These are phyloP conservation scores for Epichloe amarillans DNA, from an alignment of 2,329 filamentous ascomycete genomes.

Conservation along the genomic window DNA sequence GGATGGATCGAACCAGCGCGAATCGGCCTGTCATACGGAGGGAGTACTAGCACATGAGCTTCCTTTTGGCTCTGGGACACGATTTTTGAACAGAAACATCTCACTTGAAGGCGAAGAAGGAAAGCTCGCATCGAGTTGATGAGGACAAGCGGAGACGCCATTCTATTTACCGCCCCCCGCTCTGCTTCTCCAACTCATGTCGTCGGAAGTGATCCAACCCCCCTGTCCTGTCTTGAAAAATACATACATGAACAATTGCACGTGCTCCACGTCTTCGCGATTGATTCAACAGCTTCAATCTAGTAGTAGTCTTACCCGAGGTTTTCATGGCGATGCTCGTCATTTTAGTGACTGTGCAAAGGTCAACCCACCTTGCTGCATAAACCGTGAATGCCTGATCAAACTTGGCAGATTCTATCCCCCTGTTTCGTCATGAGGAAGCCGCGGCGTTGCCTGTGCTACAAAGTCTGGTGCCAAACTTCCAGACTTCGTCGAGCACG, in stretches of 20 bases:
- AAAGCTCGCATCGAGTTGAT: no score
- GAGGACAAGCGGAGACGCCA: background rate
- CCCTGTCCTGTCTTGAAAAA: background rate
- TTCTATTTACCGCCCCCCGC: background rate
- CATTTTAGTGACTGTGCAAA: background rate
- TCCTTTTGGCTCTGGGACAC: background rate
- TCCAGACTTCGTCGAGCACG: constrained; percentile 65
- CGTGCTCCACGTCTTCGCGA: background rate
- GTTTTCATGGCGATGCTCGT: background rate
- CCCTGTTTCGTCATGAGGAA: background rate
- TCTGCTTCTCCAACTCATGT: background rate
- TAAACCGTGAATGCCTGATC: background rate
- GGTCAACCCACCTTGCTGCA: background rate
- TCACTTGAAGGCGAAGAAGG: background rate
- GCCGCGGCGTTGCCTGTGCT: constrained; percentile 8
- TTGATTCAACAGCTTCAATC: background rate
- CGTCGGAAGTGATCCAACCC: background rate
- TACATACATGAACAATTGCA: background rate
- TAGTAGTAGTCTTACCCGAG: background rate
- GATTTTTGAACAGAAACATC: background rate
- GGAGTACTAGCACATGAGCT: no score
- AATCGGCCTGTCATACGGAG: no score
- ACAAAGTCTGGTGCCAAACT: constrained; percentile 50
- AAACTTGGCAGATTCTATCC: background rate
- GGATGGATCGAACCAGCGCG: background rate